A percentile compares a stretch with the other conserved stretches of the same genome.
phyloP scores from a whole-genome alignment of 2,329 filamentous ascomycete genomes.

The Sclerotinia spermophila region DNA sequence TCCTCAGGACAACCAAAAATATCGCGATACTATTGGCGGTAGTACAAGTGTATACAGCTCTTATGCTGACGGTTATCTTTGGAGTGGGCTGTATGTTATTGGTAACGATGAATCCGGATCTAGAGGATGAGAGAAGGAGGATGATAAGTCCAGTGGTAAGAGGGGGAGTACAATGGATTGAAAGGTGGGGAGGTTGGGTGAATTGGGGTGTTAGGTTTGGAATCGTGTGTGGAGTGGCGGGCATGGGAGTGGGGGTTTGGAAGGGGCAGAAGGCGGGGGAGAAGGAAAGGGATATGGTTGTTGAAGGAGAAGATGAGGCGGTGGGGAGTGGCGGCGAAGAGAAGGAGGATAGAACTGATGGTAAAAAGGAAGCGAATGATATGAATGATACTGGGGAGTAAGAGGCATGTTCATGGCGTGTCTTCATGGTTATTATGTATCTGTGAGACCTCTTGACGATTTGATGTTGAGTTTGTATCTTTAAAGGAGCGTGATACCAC shows the following conservation, averaged over 20 bases:
- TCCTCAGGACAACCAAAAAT: not conserved
- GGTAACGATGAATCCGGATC: not conserved
- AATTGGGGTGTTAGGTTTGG: not conserved
- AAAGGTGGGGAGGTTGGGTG: not conserved
- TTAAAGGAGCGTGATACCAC: not conserved
- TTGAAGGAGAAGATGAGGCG: not conserved
- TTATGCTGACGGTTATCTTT: not conserved
- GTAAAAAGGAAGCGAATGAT: not conserved
- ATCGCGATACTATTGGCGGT: not conserved
- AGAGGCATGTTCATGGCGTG: not conserved
- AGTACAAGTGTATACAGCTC: not conserved
- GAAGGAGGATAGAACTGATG: not conserved
- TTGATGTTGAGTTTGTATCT: rapidly evolving
- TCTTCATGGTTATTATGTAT: not conserved
- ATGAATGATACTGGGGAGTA: not conserved
- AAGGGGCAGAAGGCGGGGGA: not conserved
- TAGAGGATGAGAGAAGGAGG: not conserved
- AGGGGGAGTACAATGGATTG: not conserved
- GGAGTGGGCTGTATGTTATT: not conserved
- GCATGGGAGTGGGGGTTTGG: not conserved
- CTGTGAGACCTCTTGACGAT: not conserved
- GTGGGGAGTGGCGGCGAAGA: not conserved
- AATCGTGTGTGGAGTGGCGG: not conserved
- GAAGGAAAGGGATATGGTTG: not conserved
- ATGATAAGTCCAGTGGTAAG: not conserved